A percentile compares a stretch with the other conserved stretches of the same genome.
phyloP scores from a whole-genome alignment of 208 protist genomes.

The Strigomonas galati region DNA sequence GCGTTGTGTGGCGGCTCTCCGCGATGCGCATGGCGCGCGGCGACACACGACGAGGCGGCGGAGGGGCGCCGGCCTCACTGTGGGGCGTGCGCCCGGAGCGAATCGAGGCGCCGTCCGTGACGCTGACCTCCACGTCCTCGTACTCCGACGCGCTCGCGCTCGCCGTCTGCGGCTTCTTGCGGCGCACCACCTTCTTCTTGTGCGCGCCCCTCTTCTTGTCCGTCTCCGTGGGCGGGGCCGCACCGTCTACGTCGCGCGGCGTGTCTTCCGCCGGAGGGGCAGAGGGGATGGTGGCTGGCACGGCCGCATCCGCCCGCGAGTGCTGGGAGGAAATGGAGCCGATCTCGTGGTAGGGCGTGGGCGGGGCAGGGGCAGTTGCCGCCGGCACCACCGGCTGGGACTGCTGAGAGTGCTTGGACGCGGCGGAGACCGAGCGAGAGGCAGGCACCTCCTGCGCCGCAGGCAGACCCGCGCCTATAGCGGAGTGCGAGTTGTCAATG shows the following conservation, averaged over 20 bases:
- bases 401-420: slow-evolving; percentile 1
- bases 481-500: too few species aligned
- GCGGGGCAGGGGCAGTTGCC: neutral
- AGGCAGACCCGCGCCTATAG: too few species aligned
- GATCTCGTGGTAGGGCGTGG: neutral
- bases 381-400: neutral
- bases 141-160: neutral
- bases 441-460: too few species aligned
- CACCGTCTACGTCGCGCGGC: neutral
- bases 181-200: neutral
- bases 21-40: slow-evolving; percentile 34
- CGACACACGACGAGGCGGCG: slow-evolving; percentile 37
- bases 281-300: neutral
- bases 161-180: slow-evolving; percentile 5
- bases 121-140: neutral
- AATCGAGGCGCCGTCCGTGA: slow-evolving; percentile 14
- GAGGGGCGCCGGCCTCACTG: slow-evolving; percentile 15
- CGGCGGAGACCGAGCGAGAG: slow-evolving; percentile 2
- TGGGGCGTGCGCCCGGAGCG: slow-evolving; percentile 19
- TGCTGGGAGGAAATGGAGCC: neutral
- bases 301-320: neutral
- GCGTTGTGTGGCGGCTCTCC: slow-evolving; percentile 19
- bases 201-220: neutral
- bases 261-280: neutral
- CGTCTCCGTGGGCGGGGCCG: neutral